Conservation (phyloP, 2,329 filamentous ascomycete genomes). For the Colletotrichum orchidophilum region DNA sequence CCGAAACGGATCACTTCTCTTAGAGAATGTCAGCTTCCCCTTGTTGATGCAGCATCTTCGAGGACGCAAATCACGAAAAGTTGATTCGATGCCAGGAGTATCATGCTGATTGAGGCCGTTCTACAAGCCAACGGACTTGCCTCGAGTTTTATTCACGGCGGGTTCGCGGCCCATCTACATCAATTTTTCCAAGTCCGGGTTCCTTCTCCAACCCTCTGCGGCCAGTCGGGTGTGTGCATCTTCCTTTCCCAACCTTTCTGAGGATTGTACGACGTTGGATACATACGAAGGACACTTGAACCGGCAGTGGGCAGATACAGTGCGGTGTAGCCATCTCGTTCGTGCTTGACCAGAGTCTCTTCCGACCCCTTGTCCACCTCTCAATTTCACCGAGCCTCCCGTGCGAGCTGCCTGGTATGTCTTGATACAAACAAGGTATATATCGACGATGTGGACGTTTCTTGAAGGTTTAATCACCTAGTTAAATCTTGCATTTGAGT, state of each 20-base stretch:
- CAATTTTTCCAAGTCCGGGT: not conserved
- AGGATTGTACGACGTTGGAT: constrained; percentile 23
- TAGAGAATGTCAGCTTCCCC: not conserved
- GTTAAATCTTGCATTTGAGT: not conserved
- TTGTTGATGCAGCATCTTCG: not conserved
- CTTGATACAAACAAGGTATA: constrained; percentile 5
- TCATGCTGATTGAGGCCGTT: constrained; percentile 4
- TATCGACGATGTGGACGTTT: not conserved
- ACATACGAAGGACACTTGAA: constrained; percentile 50
- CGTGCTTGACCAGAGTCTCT: constrained; percentile 1
- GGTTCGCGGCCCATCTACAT: not conserved
- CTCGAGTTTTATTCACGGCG: constrained; percentile 22
- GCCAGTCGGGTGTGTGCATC: constrained; percentile 29
- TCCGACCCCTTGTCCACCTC: not conserved
- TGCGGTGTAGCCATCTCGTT: constrained; percentile 35
- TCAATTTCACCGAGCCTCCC: not conserved
- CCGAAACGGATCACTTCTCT: not conserved
- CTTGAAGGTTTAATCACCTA: not conserved
- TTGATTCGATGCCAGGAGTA: not conserved
- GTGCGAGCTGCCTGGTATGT: not conserved
- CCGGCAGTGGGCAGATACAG: constrained; percentile 43
- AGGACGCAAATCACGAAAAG: not conserved
- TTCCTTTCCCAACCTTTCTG: constrained; percentile 8
- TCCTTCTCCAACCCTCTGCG: not conserved
- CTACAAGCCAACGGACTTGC: constrained; percentile 24